These are phyloP conservation scores for Echium plantagineum DNA, from an alignment of 257 asterid genomes.

Conservation along the genomic window DNA sequence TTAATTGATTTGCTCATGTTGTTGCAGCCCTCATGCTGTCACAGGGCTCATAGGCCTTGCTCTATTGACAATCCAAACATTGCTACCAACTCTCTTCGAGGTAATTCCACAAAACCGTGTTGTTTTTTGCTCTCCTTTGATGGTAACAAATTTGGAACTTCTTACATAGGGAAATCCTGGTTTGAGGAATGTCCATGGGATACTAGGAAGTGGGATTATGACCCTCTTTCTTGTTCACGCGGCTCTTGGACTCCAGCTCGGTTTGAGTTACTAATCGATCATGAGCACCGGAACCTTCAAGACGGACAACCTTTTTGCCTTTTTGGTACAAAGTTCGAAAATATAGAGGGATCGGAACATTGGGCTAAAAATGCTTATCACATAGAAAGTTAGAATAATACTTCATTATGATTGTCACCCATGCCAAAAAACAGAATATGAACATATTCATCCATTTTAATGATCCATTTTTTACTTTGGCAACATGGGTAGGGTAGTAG, in stretches of 20 bases:
- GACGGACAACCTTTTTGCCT: neutral
- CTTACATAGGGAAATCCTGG: slow-evolving; percentile 59
- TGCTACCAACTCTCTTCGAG: slow-evolving; percentile 48
- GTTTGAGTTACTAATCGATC: slow-evolving; percentile 40
- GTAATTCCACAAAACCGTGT: slow-evolving; percentile 16
- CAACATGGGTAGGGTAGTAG: no score
- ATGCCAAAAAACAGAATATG: neutral
- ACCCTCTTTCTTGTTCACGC: slow-evolving; percentile 80
- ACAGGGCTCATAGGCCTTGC: slow-evolving; percentile 36
- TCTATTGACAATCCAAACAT: slow-evolving; percentile 35
- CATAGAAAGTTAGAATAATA: neutral
- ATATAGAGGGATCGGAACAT: neutral
- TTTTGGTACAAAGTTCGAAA: neutral
- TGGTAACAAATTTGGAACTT: neutral
- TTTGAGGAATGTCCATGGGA: slow-evolving; percentile 66
- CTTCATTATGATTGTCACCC: neutral
- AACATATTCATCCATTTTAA: no score
- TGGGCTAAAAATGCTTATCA: neutral
- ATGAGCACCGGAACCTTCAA: neutral
- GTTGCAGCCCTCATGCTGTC: slow-evolving; percentile 52
- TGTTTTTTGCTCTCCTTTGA: neutral
- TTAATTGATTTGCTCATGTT: neutral
- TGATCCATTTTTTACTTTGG: no score
- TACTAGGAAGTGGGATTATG: slow-evolving; percentile 90
- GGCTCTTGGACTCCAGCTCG: slow-evolving; percentile 76